Evolutionary conservation across 2,329 filamentous ascomycete species (phyloP).

Genomic region (Fusarium solani-melongenae): DNA sequence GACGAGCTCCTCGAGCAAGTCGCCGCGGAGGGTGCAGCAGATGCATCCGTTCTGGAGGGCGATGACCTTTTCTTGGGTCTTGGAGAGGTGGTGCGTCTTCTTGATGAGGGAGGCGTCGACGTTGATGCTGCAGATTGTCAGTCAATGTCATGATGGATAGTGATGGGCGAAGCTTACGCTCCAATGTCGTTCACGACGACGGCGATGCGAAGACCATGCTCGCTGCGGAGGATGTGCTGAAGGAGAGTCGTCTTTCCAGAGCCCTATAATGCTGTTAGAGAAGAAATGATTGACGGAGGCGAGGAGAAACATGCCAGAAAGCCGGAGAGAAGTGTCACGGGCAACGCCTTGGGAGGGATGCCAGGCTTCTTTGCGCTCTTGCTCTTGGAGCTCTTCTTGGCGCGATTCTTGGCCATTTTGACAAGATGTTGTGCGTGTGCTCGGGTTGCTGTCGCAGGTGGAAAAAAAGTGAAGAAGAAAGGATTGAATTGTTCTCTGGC

Average conservation of each 20-base stretch:
- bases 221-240: slow-evolving; percentile 73
- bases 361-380: slow-evolving; percentile 25
- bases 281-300: too few relatives aligned
- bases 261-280: slow-evolving; percentile 55
- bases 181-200: slow-evolving; percentile 81
- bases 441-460: not conserved
- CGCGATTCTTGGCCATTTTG: slow-evolving; percentile 33
- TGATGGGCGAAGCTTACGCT: slow-evolving; percentile 51
- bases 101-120: slow-evolving; percentile 73
- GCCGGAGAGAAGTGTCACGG: slow-evolving; percentile 50
- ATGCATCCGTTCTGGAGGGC: slow-evolving; percentile 80
- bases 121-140: slow-evolving; percentile 60
- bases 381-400: slow-evolving; percentile 19
- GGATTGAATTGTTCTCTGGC: not conserved
- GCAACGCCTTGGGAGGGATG: slow-evolving; percentile 41
- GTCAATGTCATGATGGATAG: not conserved
- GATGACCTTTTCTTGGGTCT: slow-evolving; percentile 72
- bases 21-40: slow-evolving; percentile 79
- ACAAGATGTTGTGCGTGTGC: not conserved
- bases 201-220: slow-evolving; percentile 75
- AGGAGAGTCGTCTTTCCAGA: slow-evolving; percentile 78
- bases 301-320: slow-evolving; percentile 42
- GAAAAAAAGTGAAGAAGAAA: too few relatives aligned
- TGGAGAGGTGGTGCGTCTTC: slow-evolving; percentile 64
- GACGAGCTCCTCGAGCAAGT: slow-evolving; percentile 76